Percentiles rank a stretch among this genome's conserved stretches.
These are phyloP conservation scores for Ulota crispa DNA, from an alignment of 225 moss, liverwort and hornwort genomes.

Conservation along the genomic window DNA sequence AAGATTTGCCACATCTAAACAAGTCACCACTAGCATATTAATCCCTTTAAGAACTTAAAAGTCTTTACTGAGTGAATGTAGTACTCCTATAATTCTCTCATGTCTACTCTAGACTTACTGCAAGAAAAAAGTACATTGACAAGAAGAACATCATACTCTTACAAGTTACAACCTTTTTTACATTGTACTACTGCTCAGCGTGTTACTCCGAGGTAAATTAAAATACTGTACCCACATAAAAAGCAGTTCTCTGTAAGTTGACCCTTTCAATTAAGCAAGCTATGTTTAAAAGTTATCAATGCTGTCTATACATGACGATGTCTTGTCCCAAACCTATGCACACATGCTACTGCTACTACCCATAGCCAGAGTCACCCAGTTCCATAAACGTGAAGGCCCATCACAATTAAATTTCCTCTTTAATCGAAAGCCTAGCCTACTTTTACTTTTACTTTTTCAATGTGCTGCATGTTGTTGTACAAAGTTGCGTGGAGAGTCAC, in stretches of 20 bases:
- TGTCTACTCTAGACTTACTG: not conserved
- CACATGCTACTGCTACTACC: conserved; percentile 24
- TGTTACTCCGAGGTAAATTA: not conserved
- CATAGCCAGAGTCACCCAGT: conserved; percentile 9
- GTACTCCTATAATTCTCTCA: not conserved
- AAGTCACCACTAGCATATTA: not conserved
- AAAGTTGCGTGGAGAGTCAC: conserved; percentile 23
- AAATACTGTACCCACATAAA: not conserved
- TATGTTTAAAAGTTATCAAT: conserved; percentile 17
- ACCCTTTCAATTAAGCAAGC: not conserved
- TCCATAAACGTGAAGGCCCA: conserved; percentile 13
- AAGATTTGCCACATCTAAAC: not conserved
- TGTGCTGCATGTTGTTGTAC: conserved; percentile 29
- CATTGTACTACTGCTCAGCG: not conserved
- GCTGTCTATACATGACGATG: conserved; percentile 28
- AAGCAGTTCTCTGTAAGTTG: not conserved
- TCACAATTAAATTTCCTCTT: conserved; percentile 15
- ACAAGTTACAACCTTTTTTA: too few relatives aligned
- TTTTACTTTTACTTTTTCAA: not conserved
- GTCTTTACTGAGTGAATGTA: not conserved
- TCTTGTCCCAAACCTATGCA: conserved; percentile 29
- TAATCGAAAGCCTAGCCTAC: conserved; percentile 18
- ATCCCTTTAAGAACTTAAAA: rapidly evolving
- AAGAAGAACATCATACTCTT: not conserved
- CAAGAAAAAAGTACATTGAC: not conserved